Evolutionary conservation across 805 yeast species (phyloP), one percentile per base, ranked within the genome.

Genomic region (Kodamaea hsintzibuensis): DNA sequence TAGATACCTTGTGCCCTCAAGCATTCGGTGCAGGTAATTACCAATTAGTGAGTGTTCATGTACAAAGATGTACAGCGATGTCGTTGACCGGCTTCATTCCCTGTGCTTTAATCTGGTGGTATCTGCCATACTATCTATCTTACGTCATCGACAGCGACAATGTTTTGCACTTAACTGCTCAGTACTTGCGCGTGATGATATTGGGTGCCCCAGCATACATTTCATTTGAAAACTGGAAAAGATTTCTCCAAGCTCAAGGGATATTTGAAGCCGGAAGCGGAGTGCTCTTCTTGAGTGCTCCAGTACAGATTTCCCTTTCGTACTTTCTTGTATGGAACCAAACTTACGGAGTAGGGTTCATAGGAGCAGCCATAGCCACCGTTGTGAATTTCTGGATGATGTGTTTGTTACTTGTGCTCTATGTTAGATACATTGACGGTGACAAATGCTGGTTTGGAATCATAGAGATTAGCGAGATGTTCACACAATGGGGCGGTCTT

Each of bases 371-470:
- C 1, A 66, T 75, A 7, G 78, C 79, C 14, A 66, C 78, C 2
- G 73, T 70, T 2, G 61, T 74, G 51, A 76, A 76, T 54, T 76
- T 74, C 58, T 76, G 77, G 74, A 50, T 73, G 46, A 75, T 75
- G 78, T 65, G 64, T 13, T 14, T 71, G 4, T 59, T 76, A 38
- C 60, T 76, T 40, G 64, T 74, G 3, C 50, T 73, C 33, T 76
- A 76, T 58, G 76, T 70, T 8, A 17, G 37, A 17, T 56, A 37
- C 55, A 67, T 86, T 39, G 89, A 87, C 60, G 93, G 92, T 1
- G 69, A 67, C 27, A 79, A 81, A 60, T 88, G 93, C 61, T 88
- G 93, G 93, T 80, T 73, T 56, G 93, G 93, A 0, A 30, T 75
- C 5, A 66, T 65, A 17, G 74, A 82, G 30, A 59, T 79, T 0